A percentile compares a stretch with the other conserved stretches of the same genome.
Conservation (phyloP, 768 basidiomycete species). For the Leccinum disarticulatum region DNA sequence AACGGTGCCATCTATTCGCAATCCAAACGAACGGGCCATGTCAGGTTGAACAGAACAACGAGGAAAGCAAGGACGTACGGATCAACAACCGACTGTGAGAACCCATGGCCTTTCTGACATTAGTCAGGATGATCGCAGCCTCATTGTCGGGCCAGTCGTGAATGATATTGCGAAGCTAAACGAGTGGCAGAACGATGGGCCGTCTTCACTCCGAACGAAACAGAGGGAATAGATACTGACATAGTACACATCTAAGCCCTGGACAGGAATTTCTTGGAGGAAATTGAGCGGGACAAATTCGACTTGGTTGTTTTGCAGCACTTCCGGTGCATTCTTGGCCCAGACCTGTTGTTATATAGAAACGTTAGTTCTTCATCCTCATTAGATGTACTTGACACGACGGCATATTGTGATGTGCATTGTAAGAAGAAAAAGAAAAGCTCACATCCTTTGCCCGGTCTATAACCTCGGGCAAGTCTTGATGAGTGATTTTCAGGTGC, state of each 20-base stretch:
- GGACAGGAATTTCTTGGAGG: not conserved
- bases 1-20: conserved; percentile 20
- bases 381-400: not conserved
- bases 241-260: not conserved
- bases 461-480: not conserved
- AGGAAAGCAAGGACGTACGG: conserved; percentile 21
- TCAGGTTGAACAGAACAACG: not conserved
- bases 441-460: not conserved
- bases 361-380: not conserved
- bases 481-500: not conserved
- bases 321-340: not conserved
- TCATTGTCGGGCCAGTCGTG: conserved; percentile 40
- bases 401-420: not conserved
- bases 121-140: conserved; percentile 31
- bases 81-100: conserved; percentile 33
- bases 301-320: conserved; percentile 15
- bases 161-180: conserved; percentile 28
- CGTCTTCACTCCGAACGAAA: not conserved
- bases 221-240: not conserved
- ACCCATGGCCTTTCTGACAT: conserved; percentile 30
- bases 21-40: not conserved
- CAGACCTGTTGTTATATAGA: not conserved
- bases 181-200: not conserved
- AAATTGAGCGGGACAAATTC: not conserved
- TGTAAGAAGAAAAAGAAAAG: not conserved